Base-by-base conservation (phyloP, 169 alveolate species). In the Sarcocystis neurona region DNA sequence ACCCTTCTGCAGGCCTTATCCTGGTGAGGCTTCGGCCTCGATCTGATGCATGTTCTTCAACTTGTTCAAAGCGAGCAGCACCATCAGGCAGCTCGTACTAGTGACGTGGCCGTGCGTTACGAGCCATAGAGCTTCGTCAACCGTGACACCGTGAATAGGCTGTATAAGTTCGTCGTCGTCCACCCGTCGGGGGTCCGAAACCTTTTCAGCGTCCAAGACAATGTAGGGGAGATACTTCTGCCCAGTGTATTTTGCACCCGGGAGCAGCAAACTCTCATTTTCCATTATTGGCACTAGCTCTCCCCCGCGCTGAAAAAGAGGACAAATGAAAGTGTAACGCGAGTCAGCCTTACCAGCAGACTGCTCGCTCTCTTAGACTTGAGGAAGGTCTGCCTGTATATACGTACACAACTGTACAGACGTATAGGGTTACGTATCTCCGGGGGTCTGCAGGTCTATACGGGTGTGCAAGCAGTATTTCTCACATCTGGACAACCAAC, bases 51-150 rank as follows among this genome's bases (percentile, higher is more conserved):
- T 8, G 18, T 85, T 44, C 56, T 41, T 43, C 20, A 85, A 84
- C 75, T 85, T 85, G 44, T 85, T 37, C 20, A 66, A 2, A 8
- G 84, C 74, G n/a, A 85, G 66, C 20, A 85, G 79, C 5, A 85
- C 48, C 90, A 85, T 85, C 90, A 85, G 66, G 84, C 79, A 32
- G n/a, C 90, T 75, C 23, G 90, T 85, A 58, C 90, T 85, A 41
- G 90, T 85, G 48, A 68, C 47, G 30, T 46, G 85, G 27, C 90
- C 90, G 41, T 70, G n/a, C n/a, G 48, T 20, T 10, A 44, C 72
- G 15, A 85, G 18, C 39, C 58, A 53, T 50, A 85, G 2, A 8
- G 84, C 84, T 32, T 85, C 90, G 2, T 2, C 32, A 10, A 30
- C 32, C 1, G 70, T 0, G 43, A 50, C 44, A 0, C 56, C 90